Evolutionary conservation across 768 basidiomycete genomes (phyloP), one percentile per base, ranked within the genome.

Genomic region (Suillus weaverae): DNA sequence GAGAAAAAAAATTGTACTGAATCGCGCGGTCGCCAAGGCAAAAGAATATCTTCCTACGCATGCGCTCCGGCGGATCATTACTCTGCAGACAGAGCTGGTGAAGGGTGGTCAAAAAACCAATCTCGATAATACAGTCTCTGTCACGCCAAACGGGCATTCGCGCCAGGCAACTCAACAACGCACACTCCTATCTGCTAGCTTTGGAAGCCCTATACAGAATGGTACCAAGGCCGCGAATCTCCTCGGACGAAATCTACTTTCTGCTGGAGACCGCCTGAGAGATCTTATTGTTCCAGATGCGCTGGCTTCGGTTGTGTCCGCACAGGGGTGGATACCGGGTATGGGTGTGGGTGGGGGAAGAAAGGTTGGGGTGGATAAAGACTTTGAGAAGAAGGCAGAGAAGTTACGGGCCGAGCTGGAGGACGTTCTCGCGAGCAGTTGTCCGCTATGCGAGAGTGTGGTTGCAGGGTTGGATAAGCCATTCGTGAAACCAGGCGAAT

Each of bases 271-370:
- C 76, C 86, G 87, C 63, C 77, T 99, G 61, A 85, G 95, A 50
- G 95, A 98, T 74, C 81, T 99, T 60, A 97, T 99, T 70, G 80
- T 98, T 9, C 97, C 97, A 14, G 97, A 99, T 71, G 92, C 95
- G 4, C 83, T 99, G 16, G 95, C 94, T 35, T 85, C 87, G 38
- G 85, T 94, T 26, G 91, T 99, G 62, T 87, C 90, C 1, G 84
- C 89, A 6, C 89, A 91, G 4, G 82, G 82, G 20, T 93, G 91
- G 91, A 89, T 92, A 68, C 89, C 91, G 26, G 85, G 86, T 36
- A 88, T 89, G 67, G 79, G 81, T 44, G 80, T 89, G 67, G 79
- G 81, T 44, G 80, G 82, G 22, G 81, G 82, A 5, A 83, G 80
- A 61, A 81, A 82, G 70, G 80, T 76, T 59, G 79, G 80, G 43